Evolutionary conservation across 1,284 basidiomycete species (phyloP).

Genomic region (Ceratobasidium sp.): DNA sequence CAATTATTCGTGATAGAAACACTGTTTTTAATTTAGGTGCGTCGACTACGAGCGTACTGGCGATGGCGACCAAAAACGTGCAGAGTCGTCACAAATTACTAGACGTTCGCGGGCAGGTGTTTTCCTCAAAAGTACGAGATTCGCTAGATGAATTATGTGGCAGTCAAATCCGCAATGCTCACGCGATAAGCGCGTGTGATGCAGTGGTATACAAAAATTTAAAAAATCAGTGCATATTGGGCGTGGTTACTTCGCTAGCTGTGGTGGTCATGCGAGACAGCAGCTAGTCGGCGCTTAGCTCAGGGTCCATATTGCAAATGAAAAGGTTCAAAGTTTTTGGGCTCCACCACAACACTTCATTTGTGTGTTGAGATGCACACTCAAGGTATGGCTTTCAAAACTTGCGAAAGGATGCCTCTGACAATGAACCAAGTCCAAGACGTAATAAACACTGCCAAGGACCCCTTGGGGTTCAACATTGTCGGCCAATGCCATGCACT

Average conservation of each 20-base stretch:
- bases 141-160: no score
- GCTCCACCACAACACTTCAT: constrained; percentile 3
- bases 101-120: no score
- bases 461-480: constrained; percentile 36
- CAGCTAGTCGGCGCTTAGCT: not conserved
- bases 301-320: not conserved
- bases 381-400: constrained; percentile 2
- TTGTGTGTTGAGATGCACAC: constrained; percentile 20
- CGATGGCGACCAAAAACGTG: no score
- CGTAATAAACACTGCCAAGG: not conserved
- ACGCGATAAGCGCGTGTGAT: no score
- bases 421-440: constrained; percentile 1
- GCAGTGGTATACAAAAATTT: no score
- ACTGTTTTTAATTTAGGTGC: no score
- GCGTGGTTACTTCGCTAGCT: not conserved
- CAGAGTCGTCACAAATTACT: no score
- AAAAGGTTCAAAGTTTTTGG: constrained; percentile 18
- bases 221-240: no score
- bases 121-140: no score
- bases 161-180: no score
- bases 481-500: constrained; percentile 27
- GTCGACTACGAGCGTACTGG: no score
- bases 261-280: not conserved
- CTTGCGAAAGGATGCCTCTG: not conserved
- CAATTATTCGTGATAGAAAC: no score